Evolutionary conservation across 495 filamentous ascomycete species (phyloP), one percentile per base, ranked within the genome.

Genomic region (Xylaria acuta): DNA sequence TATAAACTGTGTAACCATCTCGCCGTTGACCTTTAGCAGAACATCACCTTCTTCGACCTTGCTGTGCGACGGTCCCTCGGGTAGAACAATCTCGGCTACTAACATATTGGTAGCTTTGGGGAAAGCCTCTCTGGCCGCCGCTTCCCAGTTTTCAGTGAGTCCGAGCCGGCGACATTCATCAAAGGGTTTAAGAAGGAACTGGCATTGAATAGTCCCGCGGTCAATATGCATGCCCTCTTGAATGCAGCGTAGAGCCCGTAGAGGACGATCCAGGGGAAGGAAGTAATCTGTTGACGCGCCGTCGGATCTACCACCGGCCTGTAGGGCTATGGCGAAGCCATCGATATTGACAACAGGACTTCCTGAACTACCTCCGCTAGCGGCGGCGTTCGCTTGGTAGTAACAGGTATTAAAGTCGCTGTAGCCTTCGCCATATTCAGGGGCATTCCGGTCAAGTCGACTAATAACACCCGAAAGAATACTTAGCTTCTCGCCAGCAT

Each of bases 321-420:
- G 96, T 72, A 99, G 83, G 58, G 96, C 96, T 63, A 99, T 90
- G 20, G 94, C 97, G 80, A 92, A 91, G 1, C 96, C 96, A 79
- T 97, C 93, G 45, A 97, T 91, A 77, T 98, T 97, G 71, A 99
- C 95, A 3, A 99, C 96, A 1, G 96, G 96, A 89, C 93, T 96
- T 36, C 96, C 96, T 12, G 97, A 98, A 82, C 94, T 97, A 74
- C 96, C 96, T 69, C 96, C 96, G 80, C 93, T 97, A 14, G 96
- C 96, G 8, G 96, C 95, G 36, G 96, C 96, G 18, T 95, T 97
- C 72, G 96, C 96, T 85, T 99, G 96, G 73, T 98, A 98, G 82
- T 99, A 99, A 80, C 97, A 98, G 43, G 96, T 99, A 79, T 99
- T 99, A 86, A 99, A 99, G 78, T 99, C 96, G 81, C 95, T 95